Conservation (phyloP, 345 rosid species). For the Euphorbia peplus region DNA sequence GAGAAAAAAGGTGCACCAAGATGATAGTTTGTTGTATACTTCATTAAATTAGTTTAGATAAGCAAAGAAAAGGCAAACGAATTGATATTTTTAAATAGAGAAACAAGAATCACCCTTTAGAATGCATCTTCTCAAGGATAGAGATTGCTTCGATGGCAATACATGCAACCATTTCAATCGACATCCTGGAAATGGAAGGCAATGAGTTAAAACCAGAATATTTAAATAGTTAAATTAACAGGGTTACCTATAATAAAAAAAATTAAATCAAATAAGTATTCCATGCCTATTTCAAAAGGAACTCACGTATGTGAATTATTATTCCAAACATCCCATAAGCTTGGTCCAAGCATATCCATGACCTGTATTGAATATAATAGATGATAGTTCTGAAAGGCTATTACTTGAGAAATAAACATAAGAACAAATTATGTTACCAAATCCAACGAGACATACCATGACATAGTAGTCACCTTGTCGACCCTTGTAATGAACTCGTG, state of each 20-base stretch:
- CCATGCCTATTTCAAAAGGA: background rate
- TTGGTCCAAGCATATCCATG: conserved; percentile 91
- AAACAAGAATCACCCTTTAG: conserved; percentile 59
- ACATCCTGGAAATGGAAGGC: conserved; percentile 50
- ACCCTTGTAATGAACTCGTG: conserved; percentile 77
- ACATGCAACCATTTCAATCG: conserved; percentile 84
- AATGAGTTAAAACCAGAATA: conserved; percentile 7
- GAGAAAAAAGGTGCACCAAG: background rate
- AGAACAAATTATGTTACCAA: background rate
- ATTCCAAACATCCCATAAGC: conserved; percentile 87
- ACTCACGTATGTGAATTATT: conserved; percentile 62
- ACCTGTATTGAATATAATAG: conserved; percentile 42
- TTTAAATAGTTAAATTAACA: background rate
- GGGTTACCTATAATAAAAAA: background rate
- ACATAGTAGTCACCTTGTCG: conserved; percentile 81
- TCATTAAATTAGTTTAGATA: background rate
- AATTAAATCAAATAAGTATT: background rate
- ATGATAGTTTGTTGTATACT: background rate
- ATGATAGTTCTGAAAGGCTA: background rate
- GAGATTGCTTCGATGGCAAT: conserved; percentile 91
- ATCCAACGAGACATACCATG: conserved; percentile 49
- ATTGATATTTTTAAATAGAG: background rate
- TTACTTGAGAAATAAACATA: background rate
- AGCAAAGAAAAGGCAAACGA: background rate
- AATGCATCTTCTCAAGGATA: conserved; percentile 84